These are phyloP conservation scores for Phyllosticta paracitricarpa DNA, from an alignment of 2,329 filamentous ascomycete species.

Conservation along the genomic window DNA sequence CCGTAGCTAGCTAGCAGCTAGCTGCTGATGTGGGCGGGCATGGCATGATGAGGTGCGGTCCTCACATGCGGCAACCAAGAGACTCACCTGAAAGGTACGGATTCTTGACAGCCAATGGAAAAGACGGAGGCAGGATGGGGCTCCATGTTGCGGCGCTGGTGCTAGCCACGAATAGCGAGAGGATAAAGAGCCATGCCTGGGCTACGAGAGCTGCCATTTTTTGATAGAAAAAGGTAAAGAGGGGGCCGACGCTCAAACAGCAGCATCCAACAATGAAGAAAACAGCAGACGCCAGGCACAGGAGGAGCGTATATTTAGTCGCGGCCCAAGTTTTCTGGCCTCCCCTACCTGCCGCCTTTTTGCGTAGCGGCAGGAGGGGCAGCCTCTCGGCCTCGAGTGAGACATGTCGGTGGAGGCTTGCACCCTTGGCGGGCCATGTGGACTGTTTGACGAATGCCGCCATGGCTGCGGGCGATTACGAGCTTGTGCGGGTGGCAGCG, in stretches of 20 bases:
- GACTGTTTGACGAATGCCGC: conserved; percentile 3
- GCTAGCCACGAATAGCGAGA: conserved; percentile 1
- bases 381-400: conserved; percentile 2
- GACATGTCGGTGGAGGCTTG: conserved; percentile 3
- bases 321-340: neutral
- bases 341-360: neutral
- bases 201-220: conserved; percentile 3
- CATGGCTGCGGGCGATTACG: conserved; percentile 10
- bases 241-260: neutral
- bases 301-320: conserved; percentile 9
- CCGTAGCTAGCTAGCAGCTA: neutral
- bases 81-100: conserved; percentile 30
- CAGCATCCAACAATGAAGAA: conserved; percentile 5
- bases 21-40: neutral
- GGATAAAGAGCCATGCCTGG: conserved; percentile 1
- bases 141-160: conserved; percentile 12
- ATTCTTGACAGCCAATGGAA: conserved; percentile 34
- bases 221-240: conserved; percentile 1
- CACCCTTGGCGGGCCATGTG: conserved; percentile 7
- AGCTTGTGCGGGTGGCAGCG: conserved; percentile 10
- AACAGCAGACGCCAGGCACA: conserved; percentile 4
- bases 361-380: conserved; percentile 6
- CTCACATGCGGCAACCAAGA: neutral
- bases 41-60: neutral
- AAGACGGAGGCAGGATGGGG: conserved; percentile 30